These are phyloP conservation scores for Phaffia rhodozyma DNA, from an alignment of 1,284 basidiomycete species.

Conservation along the genomic window DNA sequence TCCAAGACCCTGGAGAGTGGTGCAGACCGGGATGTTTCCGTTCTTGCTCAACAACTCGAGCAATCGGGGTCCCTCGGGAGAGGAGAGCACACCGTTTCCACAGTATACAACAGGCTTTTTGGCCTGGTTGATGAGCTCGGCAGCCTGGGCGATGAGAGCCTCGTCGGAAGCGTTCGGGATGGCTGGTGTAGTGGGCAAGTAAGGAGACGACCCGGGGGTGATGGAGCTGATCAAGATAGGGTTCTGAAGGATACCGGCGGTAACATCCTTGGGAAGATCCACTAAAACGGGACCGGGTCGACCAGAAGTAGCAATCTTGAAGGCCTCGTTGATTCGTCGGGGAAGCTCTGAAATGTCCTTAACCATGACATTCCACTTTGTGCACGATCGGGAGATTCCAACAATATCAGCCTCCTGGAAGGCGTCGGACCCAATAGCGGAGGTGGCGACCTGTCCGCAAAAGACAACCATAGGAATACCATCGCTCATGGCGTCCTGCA, in stretches of 20 bases:
- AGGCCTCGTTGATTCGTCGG: slow-evolving; percentile 93
- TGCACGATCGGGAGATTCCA: slow-evolving; percentile 91
- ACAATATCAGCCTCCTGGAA: slow-evolving; percentile 98
- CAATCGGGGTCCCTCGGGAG: slow-evolving; percentile 68
- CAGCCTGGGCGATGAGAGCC: slow-evolving; percentile 64
- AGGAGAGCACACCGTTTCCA: slow-evolving; percentile 79
- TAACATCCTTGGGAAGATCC: slow-evolving; percentile 95
- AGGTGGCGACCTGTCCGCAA: slow-evolving; percentile 88
- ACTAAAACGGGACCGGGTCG: slow-evolving; percentile 95
- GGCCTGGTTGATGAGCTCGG: slow-evolving; percentile 79
- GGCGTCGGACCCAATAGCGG: slow-evolving; percentile 92
- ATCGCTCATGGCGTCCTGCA: slow-evolving; percentile 94
- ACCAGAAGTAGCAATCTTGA: slow-evolving; percentile 96
- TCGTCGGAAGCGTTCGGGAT: slow-evolving; percentile 53
- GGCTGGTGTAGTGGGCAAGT: slow-evolving; percentile 55
- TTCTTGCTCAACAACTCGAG: slow-evolving; percentile 67
- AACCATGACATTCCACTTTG: slow-evolving; percentile 99
- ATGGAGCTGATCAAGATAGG: slow-evolving; percentile 80
- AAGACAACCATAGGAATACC: slow-evolving; percentile 93
- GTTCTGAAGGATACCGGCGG: slow-evolving; percentile 75
- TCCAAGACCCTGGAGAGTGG: slow-evolving; percentile 89
- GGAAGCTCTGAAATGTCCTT: slow-evolving; percentile 94
- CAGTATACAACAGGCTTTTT: slow-evolving; percentile 89
- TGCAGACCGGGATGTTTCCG: slow-evolving; percentile 93
- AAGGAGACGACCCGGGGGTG: slow-evolving; percentile 66